phyloP scores from a whole-genome alignment of 1,139 yeast genomes.

The Saccharomyces hybrid region DNA sequence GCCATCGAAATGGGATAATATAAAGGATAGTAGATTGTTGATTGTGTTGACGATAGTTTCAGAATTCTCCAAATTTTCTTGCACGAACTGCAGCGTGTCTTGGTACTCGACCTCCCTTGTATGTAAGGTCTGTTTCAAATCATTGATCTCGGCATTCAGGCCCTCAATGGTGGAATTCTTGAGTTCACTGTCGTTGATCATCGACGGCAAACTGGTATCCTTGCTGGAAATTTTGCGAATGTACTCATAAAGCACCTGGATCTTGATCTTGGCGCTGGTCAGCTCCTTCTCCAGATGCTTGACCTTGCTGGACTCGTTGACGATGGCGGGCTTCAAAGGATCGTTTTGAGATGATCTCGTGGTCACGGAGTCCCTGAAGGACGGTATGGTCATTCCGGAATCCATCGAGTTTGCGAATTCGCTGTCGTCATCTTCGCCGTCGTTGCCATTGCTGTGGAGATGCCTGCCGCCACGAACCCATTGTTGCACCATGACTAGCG shows the following conservation, averaged over 20 bases:
- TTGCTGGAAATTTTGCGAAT: background rate
- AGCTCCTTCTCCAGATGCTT: conserved; percentile 21
- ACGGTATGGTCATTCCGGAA: background rate
- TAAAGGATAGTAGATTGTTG: conserved; percentile 27
- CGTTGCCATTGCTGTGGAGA: background rate
- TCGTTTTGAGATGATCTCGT: background rate
- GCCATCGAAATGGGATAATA: conserved; percentile 9
- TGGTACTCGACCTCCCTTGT: conserved; percentile 24
- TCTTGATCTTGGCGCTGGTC: conserved; percentile 5
- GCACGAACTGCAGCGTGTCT: conserved; percentile 29
- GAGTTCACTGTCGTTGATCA: background rate
- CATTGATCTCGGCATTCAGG: background rate
- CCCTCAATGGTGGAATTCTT: background rate
- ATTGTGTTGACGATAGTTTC: conserved; percentile 28
- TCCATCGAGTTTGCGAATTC: background rate
- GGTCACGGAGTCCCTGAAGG: background rate
- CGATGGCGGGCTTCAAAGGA: background rate
- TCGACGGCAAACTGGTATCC: background rate
- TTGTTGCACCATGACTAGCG: background rate
- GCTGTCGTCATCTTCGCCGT: background rate
- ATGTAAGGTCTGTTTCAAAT: conserved; percentile 23
- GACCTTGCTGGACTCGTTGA: conserved; percentile 2
- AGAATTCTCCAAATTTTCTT: conserved; percentile 27
- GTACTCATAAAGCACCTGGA: background rate
- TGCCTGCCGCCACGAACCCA: background rate